Evolutionary conservation across 1,284 basidiomycete genomes (phyloP), one percentile per base, ranked within the genome.

Genomic region (Pterula multifida): DNA sequence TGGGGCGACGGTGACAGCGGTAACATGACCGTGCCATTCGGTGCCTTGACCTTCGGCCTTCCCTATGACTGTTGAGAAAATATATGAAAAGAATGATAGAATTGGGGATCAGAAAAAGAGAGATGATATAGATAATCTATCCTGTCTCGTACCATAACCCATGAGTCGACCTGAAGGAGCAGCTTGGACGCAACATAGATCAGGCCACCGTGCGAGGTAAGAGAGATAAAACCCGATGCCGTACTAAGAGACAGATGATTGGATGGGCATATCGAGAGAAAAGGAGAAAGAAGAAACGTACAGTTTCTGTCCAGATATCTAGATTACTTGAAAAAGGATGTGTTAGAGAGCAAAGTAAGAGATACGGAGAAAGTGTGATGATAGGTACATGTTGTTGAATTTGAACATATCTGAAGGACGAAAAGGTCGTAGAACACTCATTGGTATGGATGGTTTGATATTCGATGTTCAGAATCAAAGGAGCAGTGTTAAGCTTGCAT

Each of bases 221-320:
- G 69, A 79, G 42, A 95, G 69, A 64, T 95, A 95, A 65, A 94
- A 95, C 24, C 75, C 76, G 58, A 89, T 82, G 45, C 82, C 82
- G 63, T 92, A 95, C 86, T 90, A 56, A 13, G 17, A 9, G 39
- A 25, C 23, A 36, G 36, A 36, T 46, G 49, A 25, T 46, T 32
- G 46, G 48, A 49, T 13, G 25, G 17, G 48, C 49, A 15, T 17
- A 15, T 22, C n/a, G 28, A 26, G 21, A 13, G 21, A 13, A 32
- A 23, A 9, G 24, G 42, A 19, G 22, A 49, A 32, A 44, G 35
- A 42, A 22, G 21, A 36, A 32, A 6, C 28, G 6, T 32, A 88
- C 87, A 17, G 92, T 95, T 68, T 95, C 92, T 45, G 91, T 95
- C 88, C 89, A 95, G 50, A 92, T 72, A 64, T 95, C 91, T 60